Evolutionary conservation across 2,329 filamentous ascomycete species (phyloP), one percentile per base, ranked within the genome.

Genomic region (Knufia fluminis): DNA sequence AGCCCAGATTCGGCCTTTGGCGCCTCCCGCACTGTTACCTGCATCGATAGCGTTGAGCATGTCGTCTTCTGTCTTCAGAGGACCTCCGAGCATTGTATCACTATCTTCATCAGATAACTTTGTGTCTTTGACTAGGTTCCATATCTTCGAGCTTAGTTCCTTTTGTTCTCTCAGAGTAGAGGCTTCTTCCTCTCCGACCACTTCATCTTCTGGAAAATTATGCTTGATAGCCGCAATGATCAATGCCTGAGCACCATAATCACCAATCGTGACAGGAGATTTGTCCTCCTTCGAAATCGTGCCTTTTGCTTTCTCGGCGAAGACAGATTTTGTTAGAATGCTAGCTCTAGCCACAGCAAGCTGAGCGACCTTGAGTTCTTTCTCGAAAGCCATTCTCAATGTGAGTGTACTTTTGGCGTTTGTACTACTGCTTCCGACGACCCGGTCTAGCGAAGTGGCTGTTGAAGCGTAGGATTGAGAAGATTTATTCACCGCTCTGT

Each of bases 221-320:
- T 86, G 80, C 68, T 83, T 83, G 59, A 98, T 83, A 23, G 91
- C 91, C 50, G 83, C 78, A 63, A 97, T 95, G 69, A 98, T 95
- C 57, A 98, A 80, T 26, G 92, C 90, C 73, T 98, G 92, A 32
- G 92, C 94, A 63, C 92, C 92, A 67, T 95, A 97, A 72, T 98
- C 92, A 66, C 91, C 92, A 61, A 97, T 92, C 16, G 92, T 98
- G 61, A 98, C 92, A 57, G 92, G 92, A 8, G 90, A 95, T 65
- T 87, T 88, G 75, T 98, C 92, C 68, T 87, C 84, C 73, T 98
- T 98, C 66, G 84, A 85, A 46, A 95, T 77, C 40, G 92, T 96
- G 60, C 91, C 91, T 72, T 97, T 97, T 61, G 88, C 85, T 69
- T 91, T 92, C 60, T 91, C 85, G 70, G 89, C 75, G 73, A 86